A percentile compares a stretch with the other conserved stretches of the same genome.
Evolutionary conservation across 352 stramenopile species (phyloP).

Genomic region (Phytophthora pistaciae): DNA sequence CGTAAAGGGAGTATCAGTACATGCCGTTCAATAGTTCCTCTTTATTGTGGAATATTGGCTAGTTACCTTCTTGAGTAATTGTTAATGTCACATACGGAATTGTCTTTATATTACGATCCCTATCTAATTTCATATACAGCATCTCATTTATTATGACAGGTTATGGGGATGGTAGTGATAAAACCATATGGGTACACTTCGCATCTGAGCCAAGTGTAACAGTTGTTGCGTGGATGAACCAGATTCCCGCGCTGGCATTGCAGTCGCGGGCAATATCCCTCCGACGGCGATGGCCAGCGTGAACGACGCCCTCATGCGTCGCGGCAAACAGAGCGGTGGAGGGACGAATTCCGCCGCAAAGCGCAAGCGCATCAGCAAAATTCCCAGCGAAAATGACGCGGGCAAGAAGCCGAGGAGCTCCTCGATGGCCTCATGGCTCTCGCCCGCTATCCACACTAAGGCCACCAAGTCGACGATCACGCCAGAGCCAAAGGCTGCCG

Average conservation of each 20-base stretch:
- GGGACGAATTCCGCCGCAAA: neutral
- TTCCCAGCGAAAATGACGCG: neutral
- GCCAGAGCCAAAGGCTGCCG: neutral
- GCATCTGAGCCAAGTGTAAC: neutral
- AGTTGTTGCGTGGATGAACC: neutral
- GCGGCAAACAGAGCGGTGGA: neutral
- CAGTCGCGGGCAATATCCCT: neutral
- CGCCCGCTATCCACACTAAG: neutral
- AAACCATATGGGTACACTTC: neutral
- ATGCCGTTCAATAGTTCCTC: neutral
- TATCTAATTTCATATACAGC: no score
- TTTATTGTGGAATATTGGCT: neutral
- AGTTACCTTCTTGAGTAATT: neutral
- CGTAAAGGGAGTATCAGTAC: constrained; percentile 10
- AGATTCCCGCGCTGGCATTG: neutral
- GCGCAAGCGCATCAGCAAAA: neutral
- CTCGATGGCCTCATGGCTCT: neutral
- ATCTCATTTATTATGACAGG: no score
- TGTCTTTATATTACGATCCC: neutral
- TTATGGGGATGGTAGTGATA: neutral
- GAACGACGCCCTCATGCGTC: neutral
- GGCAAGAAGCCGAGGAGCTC: neutral
- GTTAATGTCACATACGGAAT: neutral
- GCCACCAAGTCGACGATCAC: neutral
- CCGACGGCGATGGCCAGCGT: neutral